These are phyloP conservation scores for Scleroderma citrinum DNA, from an alignment of 768 basidiomycete genomes.

Conservation along the genomic window DNA sequence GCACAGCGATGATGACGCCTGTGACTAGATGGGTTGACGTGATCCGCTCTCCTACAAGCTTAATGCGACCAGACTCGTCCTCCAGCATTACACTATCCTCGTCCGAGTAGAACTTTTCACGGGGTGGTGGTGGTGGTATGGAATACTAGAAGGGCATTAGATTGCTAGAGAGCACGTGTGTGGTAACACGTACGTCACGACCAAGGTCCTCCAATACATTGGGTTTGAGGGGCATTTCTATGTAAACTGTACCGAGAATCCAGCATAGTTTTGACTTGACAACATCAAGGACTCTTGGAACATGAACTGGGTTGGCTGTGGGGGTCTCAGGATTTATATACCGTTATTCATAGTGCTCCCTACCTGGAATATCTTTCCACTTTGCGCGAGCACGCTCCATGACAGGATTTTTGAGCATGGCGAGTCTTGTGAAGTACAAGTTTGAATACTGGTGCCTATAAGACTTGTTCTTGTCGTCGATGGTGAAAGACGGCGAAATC, in stretches of 20 bases:
- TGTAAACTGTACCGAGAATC: conserved; percentile 91
- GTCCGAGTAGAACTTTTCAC: conserved; percentile 65
- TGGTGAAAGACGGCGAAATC: conserved; percentile 36
- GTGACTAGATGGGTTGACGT: conserved; percentile 67
- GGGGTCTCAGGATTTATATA: neutral
- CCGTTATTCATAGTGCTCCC: conserved; percentile 3
- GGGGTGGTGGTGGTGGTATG: conserved; percentile 76
- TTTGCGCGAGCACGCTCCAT: conserved; percentile 40
- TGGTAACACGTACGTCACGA: conserved; percentile 64
- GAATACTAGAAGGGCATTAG: conserved; percentile 56
- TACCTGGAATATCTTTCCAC: conserved; percentile 47
- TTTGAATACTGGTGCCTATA: conserved; percentile 71
- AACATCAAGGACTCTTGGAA: conserved; percentile 85
- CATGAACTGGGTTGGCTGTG: conserved; percentile 59
- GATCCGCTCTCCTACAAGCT: conserved; percentile 73
- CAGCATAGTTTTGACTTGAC: conserved; percentile 81
- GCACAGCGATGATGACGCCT: conserved; percentile 82
- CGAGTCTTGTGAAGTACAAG: conserved; percentile 60
- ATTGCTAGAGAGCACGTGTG: conserved; percentile 1
- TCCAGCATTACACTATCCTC: conserved; percentile 86
- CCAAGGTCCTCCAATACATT: conserved; percentile 96
- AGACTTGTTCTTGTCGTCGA: conserved; percentile 39
- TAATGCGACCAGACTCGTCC: conserved; percentile 92
- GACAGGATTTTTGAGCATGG: conserved; percentile 42
- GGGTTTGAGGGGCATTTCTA: conserved; percentile 98